Evolutionary conservation across 345 rosid species (phyloP), one percentile per base, ranked within the genome.

Genomic region (Clarkia xantiana): DNA sequence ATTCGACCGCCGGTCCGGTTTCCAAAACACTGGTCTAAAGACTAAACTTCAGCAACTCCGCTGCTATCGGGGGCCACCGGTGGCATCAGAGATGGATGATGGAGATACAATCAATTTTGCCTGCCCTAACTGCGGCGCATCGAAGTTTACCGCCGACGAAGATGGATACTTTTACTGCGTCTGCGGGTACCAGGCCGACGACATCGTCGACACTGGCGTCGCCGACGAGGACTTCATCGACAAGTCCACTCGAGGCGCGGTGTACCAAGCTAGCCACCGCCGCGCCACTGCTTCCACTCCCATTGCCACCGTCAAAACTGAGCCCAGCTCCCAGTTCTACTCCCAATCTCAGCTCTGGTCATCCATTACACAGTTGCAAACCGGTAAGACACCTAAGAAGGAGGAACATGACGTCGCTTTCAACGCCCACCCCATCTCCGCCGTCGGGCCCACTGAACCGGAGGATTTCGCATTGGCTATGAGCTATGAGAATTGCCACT

Each of bases 131-230:
- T 89, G 90, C 60, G 83, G 76, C 20, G 63, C 68, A 44, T 40
- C 68, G 0, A 68, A 71, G 4, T 69, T 76, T 14, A 56, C 49
- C 0, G 82, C 75, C 49, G 82, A 22, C 40, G 55, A 48, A 1
- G 81, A 82, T 38, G 86, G 93, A 14, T 78, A 55, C 62, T 75
- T 51, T 63, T 80, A 73, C 64, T 89, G 87, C 68, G 42, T 38
- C 40, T 89, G 97, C 51, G 51, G 62, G 14, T 42, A 69, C 29
- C 62, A 54, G 55, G 84, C 64, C 9, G 72, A 75, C 0, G 74
- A 60, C 47, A 44, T 81, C 42, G 60, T 77, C 17, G 77, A 67
- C 40, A 80, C 83, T 4, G 86, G 68, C 55, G 81, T 78, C 23
- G 81, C 76, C 36, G 82, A 67, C 20, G 87, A 72, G 16, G 85